phyloP scores from a whole-genome alignment of 192 early-diverging fungal species.

The Mortierella antarctica region DNA sequence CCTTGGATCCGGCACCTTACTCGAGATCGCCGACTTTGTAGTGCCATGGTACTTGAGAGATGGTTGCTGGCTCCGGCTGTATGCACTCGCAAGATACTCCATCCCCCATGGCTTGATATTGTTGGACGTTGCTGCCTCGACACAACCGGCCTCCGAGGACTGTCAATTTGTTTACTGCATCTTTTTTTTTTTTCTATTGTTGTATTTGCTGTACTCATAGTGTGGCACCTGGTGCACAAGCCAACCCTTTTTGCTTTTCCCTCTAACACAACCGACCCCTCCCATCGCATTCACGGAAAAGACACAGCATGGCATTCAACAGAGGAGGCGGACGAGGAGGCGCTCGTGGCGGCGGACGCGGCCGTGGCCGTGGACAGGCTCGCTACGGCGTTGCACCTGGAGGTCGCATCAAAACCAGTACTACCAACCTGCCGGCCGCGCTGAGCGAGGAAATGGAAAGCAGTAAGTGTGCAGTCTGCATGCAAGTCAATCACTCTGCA shows the following conservation, averaged over 20 bases:
- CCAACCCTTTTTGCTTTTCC: not conserved
- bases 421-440: slow-evolving; percentile 51
- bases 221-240: not conserved
- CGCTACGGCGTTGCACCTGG: slow-evolving; percentile 39
- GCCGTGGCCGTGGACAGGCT: slow-evolving; percentile 28
- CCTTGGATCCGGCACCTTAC: too few species aligned
- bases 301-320: slow-evolving; percentile 37
- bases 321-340: slow-evolving; percentile 27
- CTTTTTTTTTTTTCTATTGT: slow-evolving; percentile 9
- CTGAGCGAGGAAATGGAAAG: slow-evolving; percentile 50
- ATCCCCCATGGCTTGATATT: too few species aligned
- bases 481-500: too few species aligned
- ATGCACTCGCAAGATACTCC: too few species aligned
- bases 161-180: slow-evolving; percentile 21
- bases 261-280: not conserved
- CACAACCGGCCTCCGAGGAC: not conserved
- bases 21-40: too few species aligned
- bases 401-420: slow-evolving; percentile 53
- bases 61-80: too few species aligned
- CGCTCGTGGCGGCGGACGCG: slow-evolving; percentile 16
- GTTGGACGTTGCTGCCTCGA: too few species aligned
- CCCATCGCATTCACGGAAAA: not conserved
- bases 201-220: not conserved
- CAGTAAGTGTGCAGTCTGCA: slow-evolving; percentile 21
- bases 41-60: too few species aligned